These are phyloP conservation scores for Phragmites australis DNA, from an alignment of 176 grass and related monocot species.

Conservation along the genomic window DNA sequence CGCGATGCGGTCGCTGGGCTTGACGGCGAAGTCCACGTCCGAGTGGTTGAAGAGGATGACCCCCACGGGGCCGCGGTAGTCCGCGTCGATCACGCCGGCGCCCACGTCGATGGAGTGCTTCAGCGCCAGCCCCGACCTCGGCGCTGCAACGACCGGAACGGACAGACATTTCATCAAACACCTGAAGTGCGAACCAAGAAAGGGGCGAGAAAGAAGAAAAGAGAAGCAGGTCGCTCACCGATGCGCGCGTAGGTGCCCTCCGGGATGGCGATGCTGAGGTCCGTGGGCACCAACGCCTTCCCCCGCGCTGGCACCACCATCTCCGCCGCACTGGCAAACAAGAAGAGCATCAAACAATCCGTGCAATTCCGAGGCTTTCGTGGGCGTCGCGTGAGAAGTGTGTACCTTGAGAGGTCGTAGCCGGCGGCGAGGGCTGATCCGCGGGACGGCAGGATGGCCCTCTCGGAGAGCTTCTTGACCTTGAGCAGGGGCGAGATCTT, in stretches of 20 bases:
- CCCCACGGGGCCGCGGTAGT: slow-evolving; percentile 74
- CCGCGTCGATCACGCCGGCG: slow-evolving; percentile 85
- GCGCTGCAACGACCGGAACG: slow-evolving; percentile 31
- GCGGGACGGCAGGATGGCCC: slow-evolving; percentile 65
- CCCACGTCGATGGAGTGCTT: slow-evolving; percentile 91
- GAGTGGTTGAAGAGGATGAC: slow-evolving; percentile 96
- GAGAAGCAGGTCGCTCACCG: slow-evolving; percentile 20
- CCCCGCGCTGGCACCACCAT: slow-evolving; percentile 69
- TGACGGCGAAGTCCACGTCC: slow-evolving; percentile 69
- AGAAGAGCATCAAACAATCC: background rate
- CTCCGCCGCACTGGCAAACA: slow-evolving; percentile 47
- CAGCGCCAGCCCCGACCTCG: slow-evolving; percentile 70
- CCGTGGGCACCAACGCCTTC: slow-evolving; percentile 72
- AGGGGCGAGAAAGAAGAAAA: background rate
- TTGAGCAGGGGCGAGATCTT: slow-evolving; percentile 56
- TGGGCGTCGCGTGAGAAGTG: background rate
- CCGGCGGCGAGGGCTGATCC: slow-evolving; percentile 77
- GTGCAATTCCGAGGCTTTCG: no score
- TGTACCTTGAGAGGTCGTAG: slow-evolving; percentile 91
- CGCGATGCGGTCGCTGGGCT: slow-evolving; percentile 63
- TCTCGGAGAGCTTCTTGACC: slow-evolving; percentile 86
- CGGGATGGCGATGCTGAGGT: slow-evolving; percentile 78
- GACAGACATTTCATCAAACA: slow-evolving; percentile 39
- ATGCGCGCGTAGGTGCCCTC: slow-evolving; percentile 89
- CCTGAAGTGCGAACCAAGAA: background rate